These are phyloP conservation scores for Xerophyta viscosa DNA, from an alignment of 106 monocot species.

Conservation along the genomic window DNA sequence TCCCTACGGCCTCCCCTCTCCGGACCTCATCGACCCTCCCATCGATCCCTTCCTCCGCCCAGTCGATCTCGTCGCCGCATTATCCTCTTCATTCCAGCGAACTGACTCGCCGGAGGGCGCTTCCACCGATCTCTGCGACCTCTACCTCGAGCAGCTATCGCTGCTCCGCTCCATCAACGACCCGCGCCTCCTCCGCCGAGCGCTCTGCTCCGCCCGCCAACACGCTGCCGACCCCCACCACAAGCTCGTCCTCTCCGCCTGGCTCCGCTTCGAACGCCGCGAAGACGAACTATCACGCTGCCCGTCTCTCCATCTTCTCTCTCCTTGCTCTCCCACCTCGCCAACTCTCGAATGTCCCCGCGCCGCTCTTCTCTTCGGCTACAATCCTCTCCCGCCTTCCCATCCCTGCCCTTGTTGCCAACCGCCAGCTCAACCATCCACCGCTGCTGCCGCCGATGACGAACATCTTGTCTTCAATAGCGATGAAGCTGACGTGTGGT, in stretches of 20 bases:
- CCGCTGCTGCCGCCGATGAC: background rate
- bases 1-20: slow-evolving; percentile 69
- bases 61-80: slow-evolving; percentile 42
- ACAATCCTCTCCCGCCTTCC: slow-evolving; percentile 16
- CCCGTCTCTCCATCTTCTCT: slow-evolving; percentile 19
- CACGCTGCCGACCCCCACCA: slow-evolving; percentile 75
- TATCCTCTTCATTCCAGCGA: slow-evolving; percentile 47
- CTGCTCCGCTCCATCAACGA: slow-evolving; percentile 47
- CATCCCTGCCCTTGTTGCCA: slow-evolving; percentile 59
- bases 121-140: slow-evolving; percentile 15
- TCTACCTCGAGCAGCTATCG: slow-evolving; percentile 58
- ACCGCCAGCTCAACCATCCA: background rate
- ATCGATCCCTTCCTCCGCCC: slow-evolving; percentile 76
- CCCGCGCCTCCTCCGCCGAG: slow-evolving; percentile 47
- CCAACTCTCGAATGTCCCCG: slow-evolving; percentile 79
- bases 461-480: slow-evolving; percentile 2
- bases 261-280: slow-evolving; percentile 86
- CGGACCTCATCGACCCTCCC: slow-evolving; percentile 62
- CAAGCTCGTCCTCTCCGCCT: slow-evolving; percentile 77
- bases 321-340: slow-evolving; percentile 24
- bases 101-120: slow-evolving; percentile 2
- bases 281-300: slow-evolving; percentile 57
- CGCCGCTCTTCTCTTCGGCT: slow-evolving; percentile 45
- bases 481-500: slow-evolving; percentile 56
- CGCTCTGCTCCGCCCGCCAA: slow-evolving; percentile 63